Conservation (phyloP, 192 early-diverging fungal genomes). For the Coemansia sp. region DNA sequence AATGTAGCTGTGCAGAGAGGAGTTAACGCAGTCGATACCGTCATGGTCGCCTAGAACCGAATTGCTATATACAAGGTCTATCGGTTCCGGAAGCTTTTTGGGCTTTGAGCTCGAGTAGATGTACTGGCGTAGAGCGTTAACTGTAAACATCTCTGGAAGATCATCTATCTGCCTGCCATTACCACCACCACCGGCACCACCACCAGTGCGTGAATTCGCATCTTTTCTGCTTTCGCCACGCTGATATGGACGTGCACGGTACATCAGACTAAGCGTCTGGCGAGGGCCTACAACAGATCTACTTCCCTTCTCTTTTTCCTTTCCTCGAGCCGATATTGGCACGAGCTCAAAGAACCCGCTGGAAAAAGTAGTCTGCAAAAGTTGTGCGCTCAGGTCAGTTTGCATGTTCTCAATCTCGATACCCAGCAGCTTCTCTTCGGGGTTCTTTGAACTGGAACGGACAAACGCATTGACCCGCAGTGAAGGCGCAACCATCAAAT, state of each 20-base stretch:
- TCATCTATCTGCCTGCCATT: slow-evolving; percentile 14
- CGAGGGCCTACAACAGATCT: slow-evolving; percentile 22
- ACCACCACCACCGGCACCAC: too few relatives aligned
- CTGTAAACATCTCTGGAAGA: slow-evolving; percentile 49
- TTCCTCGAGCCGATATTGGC: slow-evolving; percentile 5
- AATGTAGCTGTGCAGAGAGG: slow-evolving; percentile 66
- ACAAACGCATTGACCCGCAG: slow-evolving; percentile 94
- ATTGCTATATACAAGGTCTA: slow-evolving; percentile 39
- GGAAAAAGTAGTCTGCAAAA: slow-evolving; percentile 40
- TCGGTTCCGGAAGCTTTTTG: slow-evolving; percentile 10
- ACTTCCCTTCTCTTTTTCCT: not conserved
- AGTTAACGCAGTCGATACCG: slow-evolving; percentile 56
- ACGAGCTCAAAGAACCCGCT: slow-evolving; percentile 34
- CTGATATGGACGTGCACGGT: slow-evolving; percentile 12
- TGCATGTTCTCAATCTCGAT: slow-evolving; percentile 70
- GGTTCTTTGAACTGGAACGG: slow-evolving; percentile 65
- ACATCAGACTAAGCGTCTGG: slow-evolving; percentile 37
- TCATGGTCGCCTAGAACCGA: slow-evolving; percentile 44
- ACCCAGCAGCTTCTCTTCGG: slow-evolving; percentile 87
- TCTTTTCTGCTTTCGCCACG: not conserved
- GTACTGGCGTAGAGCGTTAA: slow-evolving; percentile 44
- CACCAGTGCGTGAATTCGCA: too few relatives aligned
- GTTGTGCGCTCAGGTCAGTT: slow-evolving; percentile 24
- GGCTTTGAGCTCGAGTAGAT: slow-evolving; percentile 41
- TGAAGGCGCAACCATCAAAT: slow-evolving; percentile 73